Base-by-base conservation (phyloP, 129 eudicot genomes). In the Flaveria sonorensis region DNA sequence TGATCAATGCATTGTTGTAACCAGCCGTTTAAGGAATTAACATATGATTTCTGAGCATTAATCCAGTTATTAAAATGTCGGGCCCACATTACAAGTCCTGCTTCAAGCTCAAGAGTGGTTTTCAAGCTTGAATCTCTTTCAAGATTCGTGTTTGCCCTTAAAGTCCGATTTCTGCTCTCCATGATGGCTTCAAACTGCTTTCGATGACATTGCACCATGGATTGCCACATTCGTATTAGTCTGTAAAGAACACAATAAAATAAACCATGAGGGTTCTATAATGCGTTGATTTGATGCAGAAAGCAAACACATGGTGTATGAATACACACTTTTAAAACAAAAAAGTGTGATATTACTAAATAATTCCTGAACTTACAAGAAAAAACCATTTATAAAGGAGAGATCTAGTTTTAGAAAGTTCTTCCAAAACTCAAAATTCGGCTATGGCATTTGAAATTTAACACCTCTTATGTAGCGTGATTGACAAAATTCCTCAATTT, bases 171-270 rank as follows among this genome's bases (percentile, higher is more conserved):
- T 89, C 85, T 91, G 74, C 97, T 94, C 53, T 89, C 93, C 89
- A 87, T 84, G 56, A 94, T 80, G 10, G 99, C 93, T 86, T 89
- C 92, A 74, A 94, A 91, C 76, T 91, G 99, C 87, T 82, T 94
- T 47, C 79, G 92, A 77, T 94, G 99, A 81, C 94, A 94, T 73
- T 85, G 85, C 40, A 93, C 86, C 86, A 93, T 89, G 7, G 88
- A 80, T 67, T 84, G 92, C 97, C 97, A 94, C 98, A 94, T 94
- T 67, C 85, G 78, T 64, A 85, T 91, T 77, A 94, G 68, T 77
- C 98, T 94, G 88, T 70, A 74, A 40, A 63, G 13, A 52, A 74
- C 40, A 46, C 47, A 40, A 47, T 45, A 55, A 67, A 26, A 45
- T 32, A 20, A 10, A 28, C 24, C 64, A 53, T 32, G 51, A 53